phyloP scores from a whole-genome alignment of 2,329 filamentous ascomycete genomes.

The Dissoconium aciculare region DNA sequence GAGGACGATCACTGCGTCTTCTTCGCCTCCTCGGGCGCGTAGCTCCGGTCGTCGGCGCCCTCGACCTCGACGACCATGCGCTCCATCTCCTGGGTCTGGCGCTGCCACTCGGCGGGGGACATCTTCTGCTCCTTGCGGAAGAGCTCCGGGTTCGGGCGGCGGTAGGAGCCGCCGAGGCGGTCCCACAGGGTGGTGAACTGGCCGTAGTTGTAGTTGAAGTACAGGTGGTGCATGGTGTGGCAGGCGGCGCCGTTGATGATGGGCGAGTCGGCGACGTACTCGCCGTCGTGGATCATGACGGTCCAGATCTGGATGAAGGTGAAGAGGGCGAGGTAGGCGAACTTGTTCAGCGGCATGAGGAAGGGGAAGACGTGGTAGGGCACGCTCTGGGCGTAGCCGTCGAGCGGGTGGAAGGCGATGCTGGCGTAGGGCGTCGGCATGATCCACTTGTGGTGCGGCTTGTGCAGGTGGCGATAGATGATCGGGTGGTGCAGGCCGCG shows the following conservation, averaged over 20 bases:
- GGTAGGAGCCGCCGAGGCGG: constrained; percentile 71
- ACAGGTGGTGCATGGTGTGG: constrained; percentile 80
- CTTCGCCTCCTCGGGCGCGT: constrained; percentile 20
- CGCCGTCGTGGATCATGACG: constrained; percentile 88
- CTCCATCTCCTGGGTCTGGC: constrained; percentile 64
- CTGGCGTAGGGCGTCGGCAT: constrained; percentile 90
- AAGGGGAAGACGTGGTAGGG: constrained; percentile 92
- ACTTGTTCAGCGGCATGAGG: constrained; percentile 82
- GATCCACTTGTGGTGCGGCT: constrained; percentile 99
- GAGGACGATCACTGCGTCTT: no score
- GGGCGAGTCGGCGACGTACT: constrained; percentile 83
- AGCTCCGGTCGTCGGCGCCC: constrained; percentile 36
- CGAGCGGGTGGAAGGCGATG: constrained; percentile 87
- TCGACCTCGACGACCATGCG: constrained; percentile 60
- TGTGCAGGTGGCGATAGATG: constrained; percentile 81
- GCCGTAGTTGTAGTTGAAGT: constrained; percentile 85
- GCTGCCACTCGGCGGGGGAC: constrained; percentile 63
- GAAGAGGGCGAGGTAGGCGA: constrained; percentile 74
- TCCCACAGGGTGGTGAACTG: constrained; percentile 93
- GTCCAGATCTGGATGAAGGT: constrained; percentile 95
- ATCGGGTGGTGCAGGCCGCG: constrained; percentile 65
- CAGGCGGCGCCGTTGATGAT: constrained; percentile 89
- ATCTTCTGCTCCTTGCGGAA: constrained; percentile 78
- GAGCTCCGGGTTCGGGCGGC: constrained; percentile 69
- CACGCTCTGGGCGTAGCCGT: constrained; percentile 75